Evolutionary conservation across 352 stramenopile species (phyloP).

Genomic region (Pythium angustatum): DNA sequence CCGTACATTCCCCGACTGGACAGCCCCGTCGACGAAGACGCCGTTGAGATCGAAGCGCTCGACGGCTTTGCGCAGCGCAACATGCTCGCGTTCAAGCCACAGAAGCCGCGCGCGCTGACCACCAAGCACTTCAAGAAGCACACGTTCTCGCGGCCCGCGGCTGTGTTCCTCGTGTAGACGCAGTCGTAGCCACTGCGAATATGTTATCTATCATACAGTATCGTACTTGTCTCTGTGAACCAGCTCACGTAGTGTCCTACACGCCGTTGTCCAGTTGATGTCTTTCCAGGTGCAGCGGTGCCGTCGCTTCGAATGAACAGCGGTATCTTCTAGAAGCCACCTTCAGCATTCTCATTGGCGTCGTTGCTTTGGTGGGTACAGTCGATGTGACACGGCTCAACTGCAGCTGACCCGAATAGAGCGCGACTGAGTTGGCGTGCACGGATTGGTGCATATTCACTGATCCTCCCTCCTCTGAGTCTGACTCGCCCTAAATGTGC

Average conservation of each 20-base stretch:
- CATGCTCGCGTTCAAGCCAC: slow-evolving; percentile 27
- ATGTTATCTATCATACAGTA: neutral
- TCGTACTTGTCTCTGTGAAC: neutral
- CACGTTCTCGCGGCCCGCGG: neutral
- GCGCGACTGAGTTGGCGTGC: slow-evolving; percentile 14
- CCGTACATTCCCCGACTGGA: neutral
- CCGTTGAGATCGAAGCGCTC: slow-evolving; percentile 18
- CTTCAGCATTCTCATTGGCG: neutral
- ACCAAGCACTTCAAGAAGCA: slow-evolving; percentile 25
- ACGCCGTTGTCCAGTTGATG: neutral
- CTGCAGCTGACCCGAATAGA: slow-evolving; percentile 19
- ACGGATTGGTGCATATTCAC: slow-evolving; percentile 7
- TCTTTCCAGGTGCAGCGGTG: neutral
- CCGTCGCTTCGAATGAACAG: too few relatives aligned
- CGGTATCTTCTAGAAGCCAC: too few relatives aligned
- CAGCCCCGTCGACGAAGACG: slow-evolving; percentile 2
- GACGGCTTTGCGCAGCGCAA: slow-evolving; percentile 19
- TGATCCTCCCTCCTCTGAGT: slow-evolving; percentile 20
- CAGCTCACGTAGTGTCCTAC: neutral
- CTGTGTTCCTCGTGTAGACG: slow-evolving; percentile 2
- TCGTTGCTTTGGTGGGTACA: neutral
- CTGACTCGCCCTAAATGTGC: too few relatives aligned
- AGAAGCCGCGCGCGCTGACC: slow-evolving; percentile 20
- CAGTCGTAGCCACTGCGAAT: too few relatives aligned
- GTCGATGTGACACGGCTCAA: slow-evolving; percentile 24